phyloP scores from a whole-genome alignment of 768 basidiomycete genomes.

The Clathrus columnatus region DNA sequence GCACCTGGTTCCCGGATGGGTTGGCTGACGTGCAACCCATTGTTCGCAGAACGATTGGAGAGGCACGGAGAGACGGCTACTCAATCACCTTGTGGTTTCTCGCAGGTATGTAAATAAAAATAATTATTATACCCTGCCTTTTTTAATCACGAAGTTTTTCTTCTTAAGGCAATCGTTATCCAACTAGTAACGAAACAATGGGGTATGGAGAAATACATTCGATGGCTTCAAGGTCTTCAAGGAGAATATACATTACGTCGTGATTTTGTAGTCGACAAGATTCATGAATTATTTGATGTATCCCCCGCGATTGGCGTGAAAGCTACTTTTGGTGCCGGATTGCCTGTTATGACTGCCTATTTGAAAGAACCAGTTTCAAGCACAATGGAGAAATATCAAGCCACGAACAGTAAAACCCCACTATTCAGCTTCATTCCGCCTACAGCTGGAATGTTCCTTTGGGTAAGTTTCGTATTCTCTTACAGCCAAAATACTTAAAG shows the following conservation, averaged over 20 bases:
- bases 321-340: constrained; percentile 27
- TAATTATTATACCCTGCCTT: no score
- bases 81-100: constrained; percentile 65
- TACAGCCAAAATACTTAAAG: no score
- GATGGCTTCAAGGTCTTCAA: constrained; percentile 69
- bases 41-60: constrained; percentile 69
- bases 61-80: constrained; percentile 62
- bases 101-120: constrained; percentile 35
- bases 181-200: constrained; percentile 52
- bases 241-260: constrained; percentile 50
- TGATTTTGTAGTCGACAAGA: constrained; percentile 54
- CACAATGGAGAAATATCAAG: constrained; percentile 32
- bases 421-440: constrained; percentile 69
- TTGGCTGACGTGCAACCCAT: constrained; percentile 69
- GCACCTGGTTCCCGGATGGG: constrained; percentile 72
- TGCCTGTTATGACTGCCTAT: constrained; percentile 38
- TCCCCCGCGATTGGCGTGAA: constrained; percentile 24
- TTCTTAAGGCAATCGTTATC: constrained; percentile 42
- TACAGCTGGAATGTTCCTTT: constrained; percentile 76
- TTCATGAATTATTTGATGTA: constrained; percentile 56
- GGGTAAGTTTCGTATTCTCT: constrained; percentile 34
- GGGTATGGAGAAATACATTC: constrained; percentile 61
- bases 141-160: no score
- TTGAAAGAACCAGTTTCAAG: constrained; percentile 21
- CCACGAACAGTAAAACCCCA: constrained; percentile 19